Evolutionary conservation across 352 stramenopile genomes (phyloP), one percentile per base, ranked within the genome.

Genomic region (Pythium guiyangense): DNA sequence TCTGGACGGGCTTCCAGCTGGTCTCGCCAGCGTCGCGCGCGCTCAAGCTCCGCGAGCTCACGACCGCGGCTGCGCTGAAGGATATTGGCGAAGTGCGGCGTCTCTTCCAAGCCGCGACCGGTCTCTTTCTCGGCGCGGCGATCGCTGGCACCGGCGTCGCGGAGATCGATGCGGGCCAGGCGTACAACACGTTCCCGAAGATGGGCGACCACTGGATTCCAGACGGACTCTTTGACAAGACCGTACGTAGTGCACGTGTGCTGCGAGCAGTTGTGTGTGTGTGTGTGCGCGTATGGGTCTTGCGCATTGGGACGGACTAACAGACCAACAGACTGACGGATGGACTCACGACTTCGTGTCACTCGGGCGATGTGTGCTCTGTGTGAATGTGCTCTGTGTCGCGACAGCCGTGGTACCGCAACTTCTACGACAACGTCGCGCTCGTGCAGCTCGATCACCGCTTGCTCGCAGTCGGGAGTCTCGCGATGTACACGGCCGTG

Each of bases 371-470:
- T 14, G 27, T 43, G 22, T 22, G 22, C 0, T 50, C 15, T n/a
- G 6, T 56, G 20, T 47, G 20, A 3, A 0, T 56, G 15, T 47
- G 34, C 34, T 5, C 18, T 47, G 12, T 59, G 4, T 4, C 34
- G 2, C 43, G 31, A 5, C 49, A 83, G 62, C 93, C 93, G 1
- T 85, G 70, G 62, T 84, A 86, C 62, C 78, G 86, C 57, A 99
- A 99, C 60, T 84, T 98, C 34, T 93, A 97, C 60, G 95, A 99
- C 58, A 99, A 98, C 63, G 96, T 95, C 25, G 96, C 94, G 11
- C 95, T 92, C 4, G 97, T 99, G 47, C 96, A 99, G 69, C 90
- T 97, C 40, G 93, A 99, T 68, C 96, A 99, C 68, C 85, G 97
- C 37, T 47, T 98, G 5, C 70, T 99, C 26, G 97, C 96, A 6